phyloP scores from a whole-genome alignment of 1,284 basidiomycete species.

The Cryptococcus deneoformans region DNA sequence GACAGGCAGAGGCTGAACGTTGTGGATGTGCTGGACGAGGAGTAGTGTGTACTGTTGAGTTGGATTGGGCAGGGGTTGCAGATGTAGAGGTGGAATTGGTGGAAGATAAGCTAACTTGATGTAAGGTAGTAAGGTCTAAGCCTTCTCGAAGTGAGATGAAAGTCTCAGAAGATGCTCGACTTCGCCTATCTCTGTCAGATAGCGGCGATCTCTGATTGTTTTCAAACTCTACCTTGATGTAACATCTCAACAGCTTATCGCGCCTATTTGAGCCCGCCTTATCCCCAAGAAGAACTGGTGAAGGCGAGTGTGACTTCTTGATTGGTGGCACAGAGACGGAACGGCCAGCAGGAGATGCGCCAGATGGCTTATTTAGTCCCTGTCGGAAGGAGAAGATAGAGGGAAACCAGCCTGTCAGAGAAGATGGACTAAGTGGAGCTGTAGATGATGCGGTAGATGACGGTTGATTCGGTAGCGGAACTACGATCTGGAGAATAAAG shows the following conservation, averaged over 20 bases:
- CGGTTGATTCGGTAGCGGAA: slow-evolving; percentile 19
- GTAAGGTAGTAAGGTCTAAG: slow-evolving; percentile 5
- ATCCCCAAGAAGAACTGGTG: slow-evolving; percentile 4
- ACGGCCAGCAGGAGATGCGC: slow-evolving; percentile 3
- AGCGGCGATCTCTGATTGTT: not conserved
- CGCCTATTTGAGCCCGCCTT: slow-evolving; percentile 5
- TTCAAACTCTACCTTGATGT: slow-evolving; percentile 20
- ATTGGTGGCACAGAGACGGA: slow-evolving; percentile 24
- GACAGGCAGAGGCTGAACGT: slow-evolving; percentile 5
- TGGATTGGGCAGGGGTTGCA: not conserved
- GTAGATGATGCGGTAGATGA: not conserved
- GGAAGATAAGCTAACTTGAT: not conserved
- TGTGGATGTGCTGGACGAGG: not conserved
- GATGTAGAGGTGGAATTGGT: not conserved
- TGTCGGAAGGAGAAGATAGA: slow-evolving; percentile 3
- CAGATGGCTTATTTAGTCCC: slow-evolving; percentile 3
- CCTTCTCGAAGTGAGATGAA: slow-evolving; percentile 8
- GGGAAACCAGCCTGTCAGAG: slow-evolving; percentile 16
- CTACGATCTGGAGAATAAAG: slow-evolving; percentile 31
- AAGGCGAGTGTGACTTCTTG: slow-evolving; percentile 5
- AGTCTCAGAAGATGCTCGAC: slow-evolving; percentile 7
- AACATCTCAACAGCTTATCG: slow-evolving; percentile 16
- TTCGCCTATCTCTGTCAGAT: not conserved
- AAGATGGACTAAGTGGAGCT: not conserved
- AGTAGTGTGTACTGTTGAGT: not conserved